Base-by-base conservation (phyloP, 352 stramenopile species). In the Thalassiosira mediterranea region DNA sequence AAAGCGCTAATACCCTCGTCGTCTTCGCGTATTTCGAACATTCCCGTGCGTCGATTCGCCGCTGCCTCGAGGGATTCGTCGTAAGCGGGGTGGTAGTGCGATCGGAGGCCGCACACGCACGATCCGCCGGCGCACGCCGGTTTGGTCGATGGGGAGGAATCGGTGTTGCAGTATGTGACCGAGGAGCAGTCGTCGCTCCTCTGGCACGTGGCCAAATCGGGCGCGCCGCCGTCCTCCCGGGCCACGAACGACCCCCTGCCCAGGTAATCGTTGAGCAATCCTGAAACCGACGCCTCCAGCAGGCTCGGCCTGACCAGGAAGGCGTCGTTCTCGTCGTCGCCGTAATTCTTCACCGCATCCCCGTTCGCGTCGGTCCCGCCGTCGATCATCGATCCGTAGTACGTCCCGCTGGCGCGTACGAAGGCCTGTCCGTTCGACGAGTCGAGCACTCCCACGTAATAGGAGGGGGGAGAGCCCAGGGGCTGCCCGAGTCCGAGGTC, bases 391-490 rank as follows among this genome's bases (percentile, higher is more conserved):
- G 64, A 59, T 29, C 87, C 87, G 61, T 90, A 92, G 23, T 64
- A 62, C 8, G 79, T 69, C 31, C 72, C 67, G 51, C 81, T 79
- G 10, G 87, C 76, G 8, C 66, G 57, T 3, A 89, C 84, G 58
- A 88, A 87, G 1, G 78, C 81, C 53, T 92, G 87, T 26, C 84
- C 87, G 48, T 89, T 83, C 10, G 64, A 49, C 4, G 29, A 29
- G 63, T 84, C 61, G 58, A 88, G 89, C 21, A 92, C 79, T 44
- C 81, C 75, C 0, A 83, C 69, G 63, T 91, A 92, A 57, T 89
- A 92, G 56, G 83, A 89, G 8, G 87, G 87, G 17, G 78, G 75
- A 4, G 31, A 83, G 7, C 74, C 79, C 4, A 89, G 58, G 15
- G 78, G 42, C 44, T 52, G 31, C 7, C 79, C 78, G 8, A 73